A percentile compares a stretch with the other conserved stretches of the same genome.
phyloP scores from a whole-genome alignment of 257 asterid species.

The Scutellaria galericulata region DNA sequence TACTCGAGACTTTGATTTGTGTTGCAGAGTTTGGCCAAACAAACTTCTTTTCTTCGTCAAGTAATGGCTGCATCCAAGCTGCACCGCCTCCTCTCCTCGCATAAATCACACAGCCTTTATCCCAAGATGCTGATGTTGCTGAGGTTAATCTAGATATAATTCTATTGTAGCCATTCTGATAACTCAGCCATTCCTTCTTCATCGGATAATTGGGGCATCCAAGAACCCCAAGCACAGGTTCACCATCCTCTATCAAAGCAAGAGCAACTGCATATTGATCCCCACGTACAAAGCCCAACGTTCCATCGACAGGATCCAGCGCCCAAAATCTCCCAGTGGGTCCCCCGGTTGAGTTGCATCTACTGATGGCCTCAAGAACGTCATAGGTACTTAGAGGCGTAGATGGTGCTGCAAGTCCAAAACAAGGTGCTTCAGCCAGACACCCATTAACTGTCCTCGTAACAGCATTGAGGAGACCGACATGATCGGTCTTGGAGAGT shows the following conservation, averaged over 20 bases:
- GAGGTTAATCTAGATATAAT: slow-evolving; percentile 53
- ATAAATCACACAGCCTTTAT: slow-evolving; percentile 70
- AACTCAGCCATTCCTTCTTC: slow-evolving; percentile 69
- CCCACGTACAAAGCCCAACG: slow-evolving; percentile 85
- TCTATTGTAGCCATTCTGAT: slow-evolving; percentile 60
- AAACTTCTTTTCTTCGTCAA: slow-evolving; percentile 46
- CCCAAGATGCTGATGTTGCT: slow-evolving; percentile 41
- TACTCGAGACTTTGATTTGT: slow-evolving; percentile 65
- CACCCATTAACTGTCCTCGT: slow-evolving; percentile 59
- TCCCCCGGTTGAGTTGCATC: slow-evolving; percentile 70
- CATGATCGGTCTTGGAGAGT: slow-evolving; percentile 53
- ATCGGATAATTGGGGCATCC: slow-evolving; percentile 91
- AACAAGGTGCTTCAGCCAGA: slow-evolving; percentile 59
- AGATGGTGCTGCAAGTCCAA: slow-evolving; percentile 59
- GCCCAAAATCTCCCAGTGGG: slow-evolving; percentile 76
- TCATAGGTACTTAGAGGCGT: slow-evolving; percentile 49
- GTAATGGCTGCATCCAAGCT: slow-evolving; percentile 88
- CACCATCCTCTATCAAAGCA: slow-evolving; percentile 79
- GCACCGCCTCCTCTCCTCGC: slow-evolving; percentile 65
- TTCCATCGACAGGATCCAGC: slow-evolving; percentile 86
- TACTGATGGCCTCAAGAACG: slow-evolving; percentile 69
- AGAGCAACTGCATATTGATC: slow-evolving; percentile 86
- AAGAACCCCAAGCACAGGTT: slow-evolving; percentile 84
- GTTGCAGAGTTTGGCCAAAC: slow-evolving; percentile 76
- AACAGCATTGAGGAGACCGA: slow-evolving; percentile 53